A percentile compares a stretch with the other conserved stretches of the same genome.
Evolutionary conservation across 1,284 basidiomycete species (phyloP).

Genomic region (Nidula niveotomentosa): DNA sequence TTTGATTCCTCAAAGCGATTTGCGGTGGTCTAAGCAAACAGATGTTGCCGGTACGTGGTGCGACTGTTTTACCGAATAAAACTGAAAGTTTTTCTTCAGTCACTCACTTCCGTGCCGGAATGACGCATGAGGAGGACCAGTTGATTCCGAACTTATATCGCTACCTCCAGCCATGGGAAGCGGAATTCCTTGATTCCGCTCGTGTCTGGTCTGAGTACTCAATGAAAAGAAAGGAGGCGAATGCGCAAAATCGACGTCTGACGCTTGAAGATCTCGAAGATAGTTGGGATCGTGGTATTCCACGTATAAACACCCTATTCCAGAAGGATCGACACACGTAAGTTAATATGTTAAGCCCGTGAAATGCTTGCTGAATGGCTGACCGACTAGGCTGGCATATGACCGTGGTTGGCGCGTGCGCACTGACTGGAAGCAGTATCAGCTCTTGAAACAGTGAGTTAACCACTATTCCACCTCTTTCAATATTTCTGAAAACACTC

Average conservation of each 20-base stretch:
- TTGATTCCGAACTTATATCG: slow-evolving; percentile 98
- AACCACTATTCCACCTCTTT: not conserved
- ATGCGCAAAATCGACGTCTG: slow-evolving; percentile 93
- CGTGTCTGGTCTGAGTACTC: slow-evolving; percentile 99
- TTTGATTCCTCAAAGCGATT: slow-evolving; percentile 95
- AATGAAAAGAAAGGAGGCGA: slow-evolving; percentile 99
- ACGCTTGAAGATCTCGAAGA: slow-evolving; percentile 98
- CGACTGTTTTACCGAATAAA: slow-evolving; percentile 2
- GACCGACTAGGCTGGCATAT: slow-evolving; percentile 78
- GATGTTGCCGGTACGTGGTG: slow-evolving; percentile 79
- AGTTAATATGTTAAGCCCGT: slow-evolving; percentile 22
- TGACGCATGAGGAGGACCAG: slow-evolving; percentile 94
- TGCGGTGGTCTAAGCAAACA: slow-evolving; percentile 98
- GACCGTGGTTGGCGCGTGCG: slow-evolving; percentile 98
- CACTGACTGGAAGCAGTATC: slow-evolving; percentile 98
- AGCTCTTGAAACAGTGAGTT: slow-evolving; percentile 83
- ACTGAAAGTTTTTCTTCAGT: slow-evolving; percentile 38
- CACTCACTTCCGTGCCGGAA: slow-evolving; percentile 96
- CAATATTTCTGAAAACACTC: slow-evolving; percentile 3
- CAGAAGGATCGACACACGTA: slow-evolving; percentile 97
- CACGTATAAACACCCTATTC: slow-evolving; percentile 96
- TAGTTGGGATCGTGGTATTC: slow-evolving; percentile 98
- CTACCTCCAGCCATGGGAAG: slow-evolving; percentile 98
- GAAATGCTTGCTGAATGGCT: slow-evolving; percentile 1
- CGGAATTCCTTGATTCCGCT: slow-evolving; percentile 97